Base-by-base conservation (phyloP, 2,329 filamentous ascomycete genomes). In the Penicillium sp. region DNA sequence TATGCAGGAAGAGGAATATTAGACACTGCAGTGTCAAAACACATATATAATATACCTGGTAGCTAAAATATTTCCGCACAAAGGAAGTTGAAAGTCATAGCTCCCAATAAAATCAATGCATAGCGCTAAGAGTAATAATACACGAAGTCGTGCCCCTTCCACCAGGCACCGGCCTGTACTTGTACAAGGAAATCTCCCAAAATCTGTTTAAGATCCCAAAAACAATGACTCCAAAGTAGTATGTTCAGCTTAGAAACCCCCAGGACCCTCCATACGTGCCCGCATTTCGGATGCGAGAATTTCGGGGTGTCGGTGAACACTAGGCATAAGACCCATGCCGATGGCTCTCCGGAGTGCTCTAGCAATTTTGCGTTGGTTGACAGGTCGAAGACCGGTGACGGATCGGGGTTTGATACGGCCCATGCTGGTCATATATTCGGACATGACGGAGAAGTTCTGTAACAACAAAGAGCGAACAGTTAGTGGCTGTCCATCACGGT, bases 371-470 rank as follows among this genome's bases (percentile, higher is more conserved):
- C 94, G 84, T 79, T 99, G 94, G 79, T 97, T 97, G 63, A 90
- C 88, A 3, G 89, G 89, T 55, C 90, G 84, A 59, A 99, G 79
- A 14, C 90, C 91, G 0, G 92, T 97, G 24, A 87, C 79, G 6
- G 74, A 81, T n/a, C 84, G 81, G 72, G 89, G 86, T 76, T 85
- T 89, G 73, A 99, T 97, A 57, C 92, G 85, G 49, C 93, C 94
- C 78, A 90, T 89, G 11, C 87, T 77, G 0, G 89, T 91, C 69
- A 94, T 89, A 73, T 89, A 97, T 73, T 97, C 92, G 32, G 89
- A 89, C 76, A 97, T 89, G 59, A 99, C 85, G 37, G 89, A 85
- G 73, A 96, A 96, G 77, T 99, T 99, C 92, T 96, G 67, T 47
- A 47, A 20, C 34, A 7, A 22, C 2, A 26, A 8, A 53, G 39